Evolutionary conservation across 2,329 filamentous ascomycete species (phyloP).

Genomic region (Zasmidium citrigriseum): DNA sequence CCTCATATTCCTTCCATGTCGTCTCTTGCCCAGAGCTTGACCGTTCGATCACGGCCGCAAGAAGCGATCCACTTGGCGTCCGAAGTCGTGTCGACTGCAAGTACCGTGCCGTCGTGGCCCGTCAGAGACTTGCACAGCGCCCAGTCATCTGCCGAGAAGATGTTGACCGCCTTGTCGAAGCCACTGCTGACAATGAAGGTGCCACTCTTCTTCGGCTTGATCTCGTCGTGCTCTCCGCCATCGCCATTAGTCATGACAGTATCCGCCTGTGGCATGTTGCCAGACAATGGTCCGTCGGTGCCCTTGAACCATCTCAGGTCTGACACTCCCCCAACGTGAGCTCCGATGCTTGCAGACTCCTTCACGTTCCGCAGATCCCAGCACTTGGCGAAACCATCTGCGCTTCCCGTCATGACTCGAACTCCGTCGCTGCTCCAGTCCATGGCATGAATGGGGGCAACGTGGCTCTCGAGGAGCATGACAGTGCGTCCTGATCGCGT

Average conservation of each 20-base stretch:
- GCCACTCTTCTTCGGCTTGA: slow-evolving; percentile 75
- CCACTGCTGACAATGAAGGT: slow-evolving; percentile 90
- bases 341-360: slow-evolving; percentile 80
- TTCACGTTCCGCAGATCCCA: slow-evolving; percentile 94
- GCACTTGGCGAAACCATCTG: slow-evolving; percentile 94
- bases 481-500: slow-evolving; percentile 87
- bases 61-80: slow-evolving; percentile 93
- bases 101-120: slow-evolving; percentile 88
- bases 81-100: slow-evolving; percentile 83
- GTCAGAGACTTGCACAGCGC: slow-evolving; percentile 81
- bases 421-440: slow-evolving; percentile 93
- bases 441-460: slow-evolving; percentile 88
- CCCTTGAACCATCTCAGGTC: slow-evolving; percentile 95
- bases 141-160: slow-evolving; percentile 98
- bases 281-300: slow-evolving; percentile 69
- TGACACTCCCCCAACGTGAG: slow-evolving; percentile 87
- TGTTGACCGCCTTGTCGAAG: slow-evolving; percentile 92
- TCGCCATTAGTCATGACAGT: slow-evolving; percentile 25
- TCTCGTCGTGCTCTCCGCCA: slow-evolving; percentile 5
- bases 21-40: slow-evolving; percentile 94
- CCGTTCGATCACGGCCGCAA: slow-evolving; percentile 88
- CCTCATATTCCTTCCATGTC: slow-evolving; percentile 56
- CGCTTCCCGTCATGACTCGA: slow-evolving; percentile 87
- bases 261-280: slow-evolving; percentile 55
- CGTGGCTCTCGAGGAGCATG: slow-evolving; percentile 92